Evolutionary conservation across 768 basidiomycete genomes (phyloP), one percentile per base, ranked within the genome.

Genomic region (Suillus americanus): DNA sequence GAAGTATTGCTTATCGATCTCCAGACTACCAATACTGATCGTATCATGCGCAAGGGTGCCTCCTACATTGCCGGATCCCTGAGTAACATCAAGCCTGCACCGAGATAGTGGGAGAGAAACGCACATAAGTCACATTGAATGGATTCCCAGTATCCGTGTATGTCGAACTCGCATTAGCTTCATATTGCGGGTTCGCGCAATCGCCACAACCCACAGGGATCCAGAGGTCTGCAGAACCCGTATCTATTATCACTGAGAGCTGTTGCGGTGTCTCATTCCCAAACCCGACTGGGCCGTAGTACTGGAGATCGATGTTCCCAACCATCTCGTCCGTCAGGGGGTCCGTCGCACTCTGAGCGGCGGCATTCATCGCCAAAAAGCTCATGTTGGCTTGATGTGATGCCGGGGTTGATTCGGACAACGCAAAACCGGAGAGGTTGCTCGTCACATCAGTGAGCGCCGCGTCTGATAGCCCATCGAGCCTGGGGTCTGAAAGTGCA

Each of bases 221-320:
- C 86, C 89, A 90, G 23, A 88, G 78, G 71, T 91, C 90, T 37
- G 85, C 79, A 9, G 86, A 88, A 56, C 90, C 89, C 3, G 89
- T 90, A 73, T 91, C 90, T 66, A 90, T 77, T 71, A 88, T 85
- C 41, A 90, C 80, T 3, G 80, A 78, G 20, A 90, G 69, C 28
- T 66, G 60, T 71, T 89, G 88, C 1, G 28, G 28, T 30, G 75
- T 67, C 0, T 83, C 83, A 14, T 86, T 86, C 10, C 90, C 90
- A 60, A 91, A 78, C 5, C 68, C 40, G 53, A 88, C 60, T 3
- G 53, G 28, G 18, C 74, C 73, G 62, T 82, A 86, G 69, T 87
- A 88, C 62, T 83, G 72, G 35, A 82, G 65, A 64, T 86, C 86
- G 51, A 81, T 66, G 41, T 65, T 64, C 18, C 76, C 78, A 25